Evolutionary conservation across 768 basidiomycete genomes (phyloP).

Genomic region (Agrocybe praecox): DNA sequence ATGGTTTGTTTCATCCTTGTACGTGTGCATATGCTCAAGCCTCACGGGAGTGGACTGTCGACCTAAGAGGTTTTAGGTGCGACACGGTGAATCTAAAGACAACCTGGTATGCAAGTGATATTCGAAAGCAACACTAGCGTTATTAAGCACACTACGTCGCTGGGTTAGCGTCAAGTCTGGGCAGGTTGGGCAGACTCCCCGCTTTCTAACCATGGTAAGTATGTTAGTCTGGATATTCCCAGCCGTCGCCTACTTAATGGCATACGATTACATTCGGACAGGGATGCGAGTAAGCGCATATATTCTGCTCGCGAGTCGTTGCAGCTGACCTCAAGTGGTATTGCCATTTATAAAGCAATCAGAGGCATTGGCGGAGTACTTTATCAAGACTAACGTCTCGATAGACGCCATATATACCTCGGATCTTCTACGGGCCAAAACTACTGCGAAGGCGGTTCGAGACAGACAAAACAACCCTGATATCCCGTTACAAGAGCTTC

Average conservation of each 20-base stretch:
- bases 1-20: slow-evolving; percentile 47
- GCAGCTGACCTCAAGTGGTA: background rate
- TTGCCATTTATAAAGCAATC: slow-evolving; percentile 48
- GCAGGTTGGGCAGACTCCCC: slow-evolving; percentile 78
- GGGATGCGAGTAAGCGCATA: slow-evolving; percentile 54
- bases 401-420: slow-evolving; percentile 69
- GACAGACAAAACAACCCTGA: slow-evolving; percentile 48
- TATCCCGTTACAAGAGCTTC: slow-evolving; percentile 48
- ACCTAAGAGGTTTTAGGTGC: slow-evolving; percentile 42
- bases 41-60: background rate
- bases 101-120: slow-evolving; percentile 67
- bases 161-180: slow-evolving; percentile 47
- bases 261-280: slow-evolving; percentile 22
- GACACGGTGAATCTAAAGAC: slow-evolving; percentile 80
- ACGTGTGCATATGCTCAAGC: slow-evolving; percentile 12
- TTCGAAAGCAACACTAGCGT: too few relatives aligned
- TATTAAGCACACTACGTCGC: background rate
- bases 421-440: slow-evolving; percentile 61
- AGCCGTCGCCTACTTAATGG: background rate
- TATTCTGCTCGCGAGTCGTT: slow-evolving; percentile 5
- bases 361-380: slow-evolving; percentile 56
- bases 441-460: slow-evolving; percentile 61
- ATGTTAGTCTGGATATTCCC: background rate
- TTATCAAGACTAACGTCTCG: slow-evolving; percentile 37
- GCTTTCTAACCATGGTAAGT: slow-evolving; percentile 72